Evolutionary conservation across 306 rosid species (phyloP), one percentile per base, ranked within the genome.

Genomic region (Prunus davidiana): DNA sequence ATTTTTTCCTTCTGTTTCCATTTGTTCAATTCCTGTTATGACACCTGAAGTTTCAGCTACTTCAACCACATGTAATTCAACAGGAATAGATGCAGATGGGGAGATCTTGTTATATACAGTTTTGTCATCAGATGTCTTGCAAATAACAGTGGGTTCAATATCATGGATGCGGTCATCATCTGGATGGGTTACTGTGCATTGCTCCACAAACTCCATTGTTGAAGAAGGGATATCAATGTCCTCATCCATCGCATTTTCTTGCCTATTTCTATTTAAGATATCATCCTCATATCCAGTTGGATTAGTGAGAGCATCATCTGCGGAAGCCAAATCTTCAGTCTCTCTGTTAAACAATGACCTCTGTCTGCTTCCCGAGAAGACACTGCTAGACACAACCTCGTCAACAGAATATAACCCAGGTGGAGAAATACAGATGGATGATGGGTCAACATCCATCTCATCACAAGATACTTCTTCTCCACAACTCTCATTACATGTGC

Each of bases 401-500:
- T 91, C 88, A 55, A 84, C 83, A 63, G 85, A 78, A 76, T 70
- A 50, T 78, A 88, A 68, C 24, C 84, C 80, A 2, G 86, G 90
- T n/a, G 90, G 86, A 16, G 93, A 82, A 71, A 86, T 80, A 69
- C 83, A 85, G 73, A 83, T 86, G 67, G 86, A 81, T 54, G 83
- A 68, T 10, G 89, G 89, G 56, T 91, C 92, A 43, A 88, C 78
- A 60, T 91, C 91, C 97, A 91, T 88, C 71, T 86, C 84, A 11
- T 83, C 55, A 38, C 81, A 77, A 60, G 74, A 14, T 41, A 55
- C 84, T 63, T 84, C 90, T 58, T 77, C 85, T 75, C 78, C 83
- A 56, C 74, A 62, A 54, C 76, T 76, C 87, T 51, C 84, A 57
- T 61, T 77, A 71, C 20, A 68, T 22, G 30, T 63, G 10, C 28